Evolutionary conservation across 202 grass and related monocot genomes (phyloP).

Genomic region (Brachypodium distachyon): DNA sequence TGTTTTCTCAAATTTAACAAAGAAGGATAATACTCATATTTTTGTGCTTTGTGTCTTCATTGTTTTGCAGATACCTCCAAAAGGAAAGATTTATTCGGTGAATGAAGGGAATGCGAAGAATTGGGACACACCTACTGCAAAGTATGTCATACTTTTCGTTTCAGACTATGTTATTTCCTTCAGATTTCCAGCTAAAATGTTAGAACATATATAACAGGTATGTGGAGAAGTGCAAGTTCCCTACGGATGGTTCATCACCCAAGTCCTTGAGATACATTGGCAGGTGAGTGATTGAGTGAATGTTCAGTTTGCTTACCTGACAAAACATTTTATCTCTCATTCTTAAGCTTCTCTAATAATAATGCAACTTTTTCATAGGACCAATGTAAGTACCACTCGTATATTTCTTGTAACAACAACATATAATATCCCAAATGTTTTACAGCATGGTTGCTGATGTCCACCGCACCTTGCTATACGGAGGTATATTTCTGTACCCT

Average conservation of each 20-base stretch:
- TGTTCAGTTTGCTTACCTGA: background rate
- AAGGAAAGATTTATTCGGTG: constrained; percentile 95
- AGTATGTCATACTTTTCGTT: constrained; percentile 24
- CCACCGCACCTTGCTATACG: constrained; percentile 89
- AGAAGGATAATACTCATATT: background rate
- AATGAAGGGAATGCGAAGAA: constrained; percentile 95
- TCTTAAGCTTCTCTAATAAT: background rate
- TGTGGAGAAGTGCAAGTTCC: constrained; percentile 93
- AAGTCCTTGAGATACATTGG: constrained; percentile 97
- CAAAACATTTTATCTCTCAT: background rate
- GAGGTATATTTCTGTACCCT: constrained; percentile 93
- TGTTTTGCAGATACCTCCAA: constrained; percentile 69
- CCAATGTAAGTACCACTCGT: background rate
- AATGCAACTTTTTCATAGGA: background rate
- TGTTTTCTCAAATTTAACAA: background rate
- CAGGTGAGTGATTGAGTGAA: constrained; percentile 53
- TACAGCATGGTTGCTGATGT: constrained; percentile 98
- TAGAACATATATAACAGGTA: constrained; percentile 33
- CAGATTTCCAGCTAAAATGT: background rate
- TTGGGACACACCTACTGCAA: constrained; percentile 76
- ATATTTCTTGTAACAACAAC: background rate
- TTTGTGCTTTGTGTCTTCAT: background rate
- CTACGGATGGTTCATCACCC: constrained; percentile 59
- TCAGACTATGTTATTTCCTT: background rate
- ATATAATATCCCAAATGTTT: background rate